Percentiles rank a stretch among this genome's conserved stretches.
phyloP scores from a whole-genome alignment of 768 basidiomycete species.

The Mycena indigotica region DNA sequence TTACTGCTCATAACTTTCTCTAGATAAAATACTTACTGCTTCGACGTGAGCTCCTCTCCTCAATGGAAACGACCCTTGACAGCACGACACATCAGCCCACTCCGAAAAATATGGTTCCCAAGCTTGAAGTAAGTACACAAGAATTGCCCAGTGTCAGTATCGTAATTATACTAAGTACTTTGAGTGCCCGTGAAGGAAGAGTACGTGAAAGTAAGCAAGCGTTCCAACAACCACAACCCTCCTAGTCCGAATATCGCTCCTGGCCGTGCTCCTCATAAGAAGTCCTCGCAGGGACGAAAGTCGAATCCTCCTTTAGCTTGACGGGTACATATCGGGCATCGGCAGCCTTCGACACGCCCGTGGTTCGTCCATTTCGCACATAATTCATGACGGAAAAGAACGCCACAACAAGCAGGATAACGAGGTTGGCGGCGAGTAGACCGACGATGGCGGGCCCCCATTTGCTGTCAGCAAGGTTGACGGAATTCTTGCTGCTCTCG shows the following conservation, averaged over 20 bases:
- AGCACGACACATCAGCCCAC: no score
- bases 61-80: no score
- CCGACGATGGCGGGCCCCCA: conserved; percentile 30
- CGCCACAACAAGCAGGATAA: conserved; percentile 25
- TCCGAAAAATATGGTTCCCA: no score
- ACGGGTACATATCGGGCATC: conserved; percentile 15
- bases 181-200: no score
- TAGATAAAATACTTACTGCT: no score
- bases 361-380: conserved; percentile 25
- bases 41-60: no score
- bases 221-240: no score
- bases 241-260: conserved; percentile 3
- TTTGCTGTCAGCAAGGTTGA: conserved; percentile 23
- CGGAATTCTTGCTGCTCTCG: conserved; percentile 2
- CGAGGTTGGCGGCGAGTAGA: conserved; percentile 31
- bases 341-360: conserved; percentile 10
- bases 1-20: no score
- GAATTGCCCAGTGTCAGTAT: no score
- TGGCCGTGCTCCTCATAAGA: conserved; percentile 1
- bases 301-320: conserved; percentile 16
- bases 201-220: no score
- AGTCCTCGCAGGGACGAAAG: not conserved
- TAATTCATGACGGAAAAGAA: conserved; percentile 29
- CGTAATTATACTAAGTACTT: no score
- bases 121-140: no score